A percentile compares a stretch with the other conserved stretches of the same genome.
These are phyloP conservation scores for Parascedosporium putredinis DNA, from an alignment of 2,329 filamentous ascomycete genomes.

Conservation along the genomic window DNA sequence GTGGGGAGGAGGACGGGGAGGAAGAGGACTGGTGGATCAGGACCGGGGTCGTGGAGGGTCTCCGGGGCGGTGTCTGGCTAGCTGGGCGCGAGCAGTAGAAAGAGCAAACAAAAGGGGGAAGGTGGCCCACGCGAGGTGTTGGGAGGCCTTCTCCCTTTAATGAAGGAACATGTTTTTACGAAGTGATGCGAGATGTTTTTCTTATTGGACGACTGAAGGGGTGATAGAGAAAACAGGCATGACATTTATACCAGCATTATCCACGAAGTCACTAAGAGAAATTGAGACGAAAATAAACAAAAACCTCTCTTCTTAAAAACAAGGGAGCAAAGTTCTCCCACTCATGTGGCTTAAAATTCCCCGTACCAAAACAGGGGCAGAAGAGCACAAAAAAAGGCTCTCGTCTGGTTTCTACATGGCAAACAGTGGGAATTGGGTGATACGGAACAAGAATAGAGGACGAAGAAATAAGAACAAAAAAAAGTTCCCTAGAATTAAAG, in stretches of 20 bases:
- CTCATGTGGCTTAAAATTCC: not conserved
- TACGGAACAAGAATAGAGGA: not conserved
- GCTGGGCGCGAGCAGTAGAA: slow-evolving; percentile 27
- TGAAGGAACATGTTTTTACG: too few species aligned
- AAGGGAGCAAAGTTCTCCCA: slow-evolving; percentile 8
- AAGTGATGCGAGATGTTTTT: not conserved
- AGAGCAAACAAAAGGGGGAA: too few species aligned
- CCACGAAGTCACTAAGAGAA: too few species aligned
- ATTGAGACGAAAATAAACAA: too few species aligned
- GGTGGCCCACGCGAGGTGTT: too few species aligned
- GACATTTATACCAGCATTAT: too few species aligned
- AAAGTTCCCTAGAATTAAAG: not conserved
- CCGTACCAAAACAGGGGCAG: slow-evolving; percentile 15
- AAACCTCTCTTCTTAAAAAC: too few species aligned
- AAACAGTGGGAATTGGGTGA: too few species aligned
- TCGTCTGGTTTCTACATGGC: too few species aligned
- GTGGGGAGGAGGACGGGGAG: slow-evolving; percentile 16
- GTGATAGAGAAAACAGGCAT: too few species aligned
- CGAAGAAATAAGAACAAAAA: slow-evolving; percentile 3
- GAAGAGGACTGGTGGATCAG: slow-evolving; percentile 42
- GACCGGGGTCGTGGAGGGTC: slow-evolving; percentile 41
- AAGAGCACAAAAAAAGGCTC: too few species aligned
- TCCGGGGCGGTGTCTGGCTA: slow-evolving; percentile 46
- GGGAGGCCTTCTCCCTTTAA: too few species aligned
- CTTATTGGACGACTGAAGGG: not conserved